Evolutionary conservation across 495 filamentous ascomycete genomes (phyloP), one percentile per base, ranked within the genome.

Genomic region (Clavariopsis aquatica): DNA sequence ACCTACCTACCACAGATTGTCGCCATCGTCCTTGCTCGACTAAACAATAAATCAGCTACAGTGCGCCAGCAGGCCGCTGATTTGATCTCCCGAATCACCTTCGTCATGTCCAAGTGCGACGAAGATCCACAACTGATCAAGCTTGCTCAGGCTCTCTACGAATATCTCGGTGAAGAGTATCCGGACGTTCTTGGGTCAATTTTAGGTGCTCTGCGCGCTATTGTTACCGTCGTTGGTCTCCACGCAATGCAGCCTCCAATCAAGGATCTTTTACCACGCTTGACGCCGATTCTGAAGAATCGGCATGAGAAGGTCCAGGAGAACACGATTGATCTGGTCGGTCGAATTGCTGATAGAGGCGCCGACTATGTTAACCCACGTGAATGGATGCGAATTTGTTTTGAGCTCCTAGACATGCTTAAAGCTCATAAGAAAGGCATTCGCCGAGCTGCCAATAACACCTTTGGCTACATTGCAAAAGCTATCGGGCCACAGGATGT

Each of bases 381-480:
- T 72, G 95, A 99, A 76, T 98, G 95, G 95, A 98, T 99, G 95
- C 85, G 95, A 70, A 99, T 99, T 75, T 98, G 95, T 79, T 99
- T 98, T 75, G 95, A 99, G 80, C 81, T 99, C 51, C 84, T 98
- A 38, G 95, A 99, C 78, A 98, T 99, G 94, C 85, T 99, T 64
- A 99, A 99, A 78, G 95, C 95, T 1, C 94, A 98, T 78, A 98
- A 98, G 58, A 70, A 70, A 43, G 64, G 95, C 59, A 99, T 99
- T 71, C 90, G 95, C 62, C 88, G 95, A 76, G 95, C 95, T 13
- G 95, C 95, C 61, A 99, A 99, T 84, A 99, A 99, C 81, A 99
- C 95, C 1, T 99, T 99, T 70, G 95, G 95, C 73, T 99, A 96
- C 84, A 99, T 99, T 71, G 95, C 95, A 71, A 99, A 98, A 78